Conservation (phyloP, 2,329 filamentous ascomycete genomes). For the Trichoderma sp. region DNA sequence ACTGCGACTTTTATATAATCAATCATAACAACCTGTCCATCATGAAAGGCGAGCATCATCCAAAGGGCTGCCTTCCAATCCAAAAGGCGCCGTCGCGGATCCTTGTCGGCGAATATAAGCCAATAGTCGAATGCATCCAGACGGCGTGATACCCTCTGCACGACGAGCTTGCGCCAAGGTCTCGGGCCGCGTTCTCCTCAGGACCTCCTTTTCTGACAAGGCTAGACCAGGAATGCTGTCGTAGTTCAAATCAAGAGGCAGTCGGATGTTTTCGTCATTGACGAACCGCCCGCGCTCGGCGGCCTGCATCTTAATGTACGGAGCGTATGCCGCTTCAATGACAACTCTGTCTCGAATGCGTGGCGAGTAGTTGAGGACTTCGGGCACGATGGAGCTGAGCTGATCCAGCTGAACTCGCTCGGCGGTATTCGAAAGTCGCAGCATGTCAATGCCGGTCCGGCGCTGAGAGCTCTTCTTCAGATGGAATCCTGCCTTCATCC, state of each 20-base stretch:
- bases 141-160: slow-evolving; percentile 73
- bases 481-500: slow-evolving; percentile 67
- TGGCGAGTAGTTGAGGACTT: slow-evolving; percentile 50
- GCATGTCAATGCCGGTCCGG: slow-evolving; percentile 74
- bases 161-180: slow-evolving; percentile 84
- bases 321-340: slow-evolving; percentile 82
- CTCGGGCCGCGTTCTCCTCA: slow-evolving; percentile 71
- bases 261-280: slow-evolving; percentile 69
- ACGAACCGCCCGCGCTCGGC: slow-evolving; percentile 63
- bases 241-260: slow-evolving; percentile 78
- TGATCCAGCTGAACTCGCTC: slow-evolving; percentile 44
- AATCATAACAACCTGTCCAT: not conserved
- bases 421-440: slow-evolving; percentile 62
- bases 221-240: slow-evolving; percentile 69
- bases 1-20: not conserved
- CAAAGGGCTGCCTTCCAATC: not conserved
- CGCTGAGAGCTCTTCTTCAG: slow-evolving; percentile 63
- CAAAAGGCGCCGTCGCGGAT: not conserved
- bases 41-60: not conserved
- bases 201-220: slow-evolving; percentile 69
- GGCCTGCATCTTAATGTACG: slow-evolving; percentile 74
- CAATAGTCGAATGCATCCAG: slow-evolving; percentile 59
- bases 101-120: slow-evolving; percentile 50
- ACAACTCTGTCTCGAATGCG: slow-evolving; percentile 66
- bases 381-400: slow-evolving; percentile 57